Evolutionary conservation across 257 asterid genomes (phyloP).

Genomic region (Ophiorrhiza pumila): DNA sequence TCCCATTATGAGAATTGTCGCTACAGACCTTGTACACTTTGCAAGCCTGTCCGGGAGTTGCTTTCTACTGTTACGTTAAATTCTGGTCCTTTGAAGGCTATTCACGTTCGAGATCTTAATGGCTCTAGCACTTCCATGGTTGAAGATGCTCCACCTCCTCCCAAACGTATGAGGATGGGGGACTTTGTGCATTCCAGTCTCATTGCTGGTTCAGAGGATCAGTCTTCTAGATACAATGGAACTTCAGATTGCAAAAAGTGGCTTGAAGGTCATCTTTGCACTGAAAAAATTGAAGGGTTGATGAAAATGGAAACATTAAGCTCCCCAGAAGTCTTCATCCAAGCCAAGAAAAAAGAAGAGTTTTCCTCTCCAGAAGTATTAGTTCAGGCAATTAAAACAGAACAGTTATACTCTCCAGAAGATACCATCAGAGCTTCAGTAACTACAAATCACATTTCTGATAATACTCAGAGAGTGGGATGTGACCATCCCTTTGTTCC

Average conservation of each 20-base stretch:
- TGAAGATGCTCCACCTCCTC: constrained; percentile 30
- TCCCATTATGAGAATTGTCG: constrained; percentile 43
- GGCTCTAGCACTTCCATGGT: constrained; percentile 18
- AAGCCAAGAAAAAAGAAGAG: constrained; percentile 4
- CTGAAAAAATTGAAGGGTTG: constrained; percentile 9
- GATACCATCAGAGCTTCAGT: constrained; percentile 17
- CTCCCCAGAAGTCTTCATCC: constrained; percentile 13
- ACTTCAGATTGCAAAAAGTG: constrained; percentile 5
- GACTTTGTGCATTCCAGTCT: constrained; percentile 27
- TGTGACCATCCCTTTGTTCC: constrained; percentile 21
- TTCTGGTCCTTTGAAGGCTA: constrained; percentile 16
- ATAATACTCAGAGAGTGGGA: constrained; percentile 15
- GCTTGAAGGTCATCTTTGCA: constrained; percentile 17
- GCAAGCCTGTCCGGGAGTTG: constrained; percentile 34
- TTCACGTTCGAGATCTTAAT: constrained; percentile 21
- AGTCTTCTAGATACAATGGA: constrained; percentile 11
- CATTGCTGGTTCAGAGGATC: constrained; percentile 17
- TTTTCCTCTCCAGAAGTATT: constrained; percentile 19
- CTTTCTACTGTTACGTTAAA: constrained; percentile 12
- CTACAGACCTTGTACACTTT: constrained; percentile 27
- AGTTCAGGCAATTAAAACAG: constrained; percentile 18
- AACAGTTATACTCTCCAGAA: constrained; percentile 19
- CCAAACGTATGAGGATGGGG: constrained; percentile 41
- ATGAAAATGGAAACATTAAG: constrained; percentile 18
- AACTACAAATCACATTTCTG: constrained; percentile 24